These are phyloP conservation scores for Bolboschoenoplectus hybrid DNA, from an alignment of 202 grass and related monocot species.

Conservation along the genomic window DNA sequence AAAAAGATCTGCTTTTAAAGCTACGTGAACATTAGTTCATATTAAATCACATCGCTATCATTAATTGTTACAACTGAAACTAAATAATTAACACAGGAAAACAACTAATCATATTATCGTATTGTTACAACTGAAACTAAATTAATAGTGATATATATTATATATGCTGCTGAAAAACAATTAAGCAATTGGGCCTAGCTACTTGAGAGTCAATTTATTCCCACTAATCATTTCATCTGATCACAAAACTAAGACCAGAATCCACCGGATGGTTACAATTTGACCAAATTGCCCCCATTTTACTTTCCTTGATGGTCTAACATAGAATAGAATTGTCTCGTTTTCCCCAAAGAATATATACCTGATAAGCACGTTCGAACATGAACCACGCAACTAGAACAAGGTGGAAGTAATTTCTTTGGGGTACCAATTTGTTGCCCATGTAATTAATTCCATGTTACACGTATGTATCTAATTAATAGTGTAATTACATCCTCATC, in stretches of 20 bases:
- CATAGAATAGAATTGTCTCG: neutral
- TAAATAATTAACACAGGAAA: neutral
- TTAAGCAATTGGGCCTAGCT: neutral
- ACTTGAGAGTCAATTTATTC: neutral
- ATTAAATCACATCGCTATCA: neutral
- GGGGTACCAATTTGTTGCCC: neutral
- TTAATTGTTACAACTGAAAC: constrained; percentile 19
- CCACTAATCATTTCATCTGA: neutral
- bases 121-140: constrained; percentile 26
- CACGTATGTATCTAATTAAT: neutral
- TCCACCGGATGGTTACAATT: neutral
- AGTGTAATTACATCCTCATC: neutral
- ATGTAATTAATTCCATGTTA: neutral
- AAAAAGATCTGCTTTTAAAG: neutral
- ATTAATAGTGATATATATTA: neutral
- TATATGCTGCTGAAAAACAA: neutral
- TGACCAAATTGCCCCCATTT: neutral
- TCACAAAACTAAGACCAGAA: neutral
- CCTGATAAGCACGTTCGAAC: constrained; percentile 21
- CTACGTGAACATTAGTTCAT: neutral
- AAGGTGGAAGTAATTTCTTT: constrained; percentile 1
- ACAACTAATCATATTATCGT: neutral
- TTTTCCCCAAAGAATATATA: neutral
- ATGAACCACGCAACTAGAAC: constrained; percentile 9
- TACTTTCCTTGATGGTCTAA: neutral